Conservation (phyloP, 192 early-diverging fungal genomes). For the Borealophlyctis nickersoniae region DNA sequence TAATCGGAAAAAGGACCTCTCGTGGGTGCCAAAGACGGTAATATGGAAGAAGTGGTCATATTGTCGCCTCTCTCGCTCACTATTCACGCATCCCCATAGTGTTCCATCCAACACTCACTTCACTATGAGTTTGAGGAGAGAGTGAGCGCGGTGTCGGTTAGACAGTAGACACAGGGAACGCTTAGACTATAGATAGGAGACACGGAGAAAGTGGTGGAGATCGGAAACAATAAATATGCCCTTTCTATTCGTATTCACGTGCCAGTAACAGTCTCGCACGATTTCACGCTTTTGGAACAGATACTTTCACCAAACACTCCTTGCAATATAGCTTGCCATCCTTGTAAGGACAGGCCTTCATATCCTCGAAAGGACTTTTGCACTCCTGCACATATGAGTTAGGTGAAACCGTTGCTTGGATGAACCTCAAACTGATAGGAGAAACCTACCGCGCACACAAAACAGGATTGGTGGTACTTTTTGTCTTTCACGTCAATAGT, state of each 20-base stretch:
- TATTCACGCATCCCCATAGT: no score
- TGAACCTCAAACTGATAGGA: not conserved
- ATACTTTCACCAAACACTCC: conserved; percentile 16
- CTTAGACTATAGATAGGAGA: no score
- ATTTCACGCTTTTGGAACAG: not conserved
- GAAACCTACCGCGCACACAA: conserved; percentile 17
- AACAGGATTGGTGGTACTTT: conserved; percentile 22
- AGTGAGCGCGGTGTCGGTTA: no score
- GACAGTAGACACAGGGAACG: no score
- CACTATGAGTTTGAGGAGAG: no score
- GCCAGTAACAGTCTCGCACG: no score
- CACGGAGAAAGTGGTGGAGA: no score
- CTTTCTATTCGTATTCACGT: not conserved
- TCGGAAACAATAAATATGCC: not conserved
- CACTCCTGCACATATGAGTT: conserved; percentile 6
- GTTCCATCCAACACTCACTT: no score
- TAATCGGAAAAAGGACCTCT: no score
- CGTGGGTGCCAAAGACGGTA: no score
- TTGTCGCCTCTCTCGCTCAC: no score
- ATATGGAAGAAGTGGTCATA: no score
- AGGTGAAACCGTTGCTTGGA: not conserved
- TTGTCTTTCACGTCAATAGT: conserved; percentile 25
- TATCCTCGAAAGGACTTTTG: conserved; percentile 13
- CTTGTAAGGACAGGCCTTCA: conserved; percentile 26
- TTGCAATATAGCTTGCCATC: conserved; percentile 20